phyloP scores from a whole-genome alignment of 2,329 filamentous ascomycete genomes.

The Claviceps sp. region DNA sequence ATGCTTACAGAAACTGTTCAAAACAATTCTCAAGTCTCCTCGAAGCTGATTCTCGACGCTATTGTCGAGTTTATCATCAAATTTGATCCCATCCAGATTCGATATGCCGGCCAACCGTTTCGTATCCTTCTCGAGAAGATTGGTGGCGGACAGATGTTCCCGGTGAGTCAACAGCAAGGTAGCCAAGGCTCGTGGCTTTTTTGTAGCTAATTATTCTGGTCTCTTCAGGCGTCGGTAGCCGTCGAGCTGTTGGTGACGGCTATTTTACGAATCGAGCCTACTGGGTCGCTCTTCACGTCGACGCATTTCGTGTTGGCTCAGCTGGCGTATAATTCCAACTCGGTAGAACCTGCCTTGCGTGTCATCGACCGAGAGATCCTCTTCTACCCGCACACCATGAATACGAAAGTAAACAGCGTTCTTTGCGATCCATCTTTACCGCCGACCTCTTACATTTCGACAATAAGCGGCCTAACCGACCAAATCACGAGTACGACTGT shows the following conservation, averaged over 20 bases:
- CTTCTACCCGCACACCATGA: constrained; percentile 42
- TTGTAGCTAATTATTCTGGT: background rate
- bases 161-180: constrained; percentile 22
- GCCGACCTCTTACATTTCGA: constrained; percentile 45
- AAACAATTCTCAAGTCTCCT: constrained; percentile 17
- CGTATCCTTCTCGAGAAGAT: constrained; percentile 30
- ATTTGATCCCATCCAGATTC: constrained; percentile 38
- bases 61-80: constrained; percentile 30
- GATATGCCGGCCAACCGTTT: constrained; percentile 34
- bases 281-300: constrained; percentile 51
- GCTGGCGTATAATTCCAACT: constrained; percentile 42
- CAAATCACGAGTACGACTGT: constrained; percentile 39
- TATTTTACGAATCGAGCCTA: constrained; percentile 53
- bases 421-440: constrained; percentile 33
- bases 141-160: constrained; percentile 24
- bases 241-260: constrained; percentile 35
- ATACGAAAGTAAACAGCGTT: constrained; percentile 21
- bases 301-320: constrained; percentile 45
- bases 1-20: constrained; percentile 17
- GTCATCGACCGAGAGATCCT: constrained; percentile 54
- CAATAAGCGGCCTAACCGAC: constrained; percentile 42
- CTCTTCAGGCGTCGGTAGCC: constrained; percentile 29
- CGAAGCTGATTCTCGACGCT: constrained; percentile 24
- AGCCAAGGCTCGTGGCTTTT: background rate
- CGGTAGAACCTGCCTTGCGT: constrained; percentile 40